phyloP scores from a whole-genome alignment of 73 alveolate species.

The Tetrahymena borealis region DNA sequence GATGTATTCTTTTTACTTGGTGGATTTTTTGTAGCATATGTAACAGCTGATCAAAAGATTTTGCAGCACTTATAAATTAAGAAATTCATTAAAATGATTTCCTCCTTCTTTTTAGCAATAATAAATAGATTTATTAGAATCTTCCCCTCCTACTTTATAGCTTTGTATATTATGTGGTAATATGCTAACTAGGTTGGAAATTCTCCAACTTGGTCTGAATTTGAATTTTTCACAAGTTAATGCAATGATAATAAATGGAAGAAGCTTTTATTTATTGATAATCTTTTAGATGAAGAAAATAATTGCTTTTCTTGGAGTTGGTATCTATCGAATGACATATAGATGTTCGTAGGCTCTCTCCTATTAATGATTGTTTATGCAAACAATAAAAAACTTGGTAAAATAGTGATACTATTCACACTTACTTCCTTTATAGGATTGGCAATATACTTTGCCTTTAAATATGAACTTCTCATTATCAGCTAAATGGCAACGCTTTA shows the following conservation, averaged over 20 bases:
- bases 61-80: neutral
- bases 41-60: neutral
- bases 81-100: neutral
- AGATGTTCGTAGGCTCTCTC: slow-evolving; percentile 8
- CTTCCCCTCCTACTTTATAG: slow-evolving; percentile 5
- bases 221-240: neutral
- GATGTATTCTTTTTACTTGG: slow-evolving; percentile 47
- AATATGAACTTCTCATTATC: neutral
- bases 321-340: slow-evolving; percentile 18
- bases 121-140: slow-evolving; percentile 15
- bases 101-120: neutral
- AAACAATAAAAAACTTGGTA: neutral
- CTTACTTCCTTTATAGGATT: neutral
- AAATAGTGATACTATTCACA: neutral
- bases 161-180: neutral
- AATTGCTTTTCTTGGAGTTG: slow-evolving; percentile 1
- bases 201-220: slow-evolving; percentile 15
- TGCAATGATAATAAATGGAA: neutral
- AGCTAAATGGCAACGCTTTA: neutral
- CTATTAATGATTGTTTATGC: slow-evolving; percentile 8
- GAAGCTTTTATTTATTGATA: slow-evolving; percentile 13
- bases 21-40: slow-evolving; percentile 44
- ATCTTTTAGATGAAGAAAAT: neutral
- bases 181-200: neutral
- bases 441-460: neutral